These are phyloP conservation scores for Acanthamoeba triangularis DNA, from an alignment of 208 protist genomes.

Conservation along the genomic window DNA sequence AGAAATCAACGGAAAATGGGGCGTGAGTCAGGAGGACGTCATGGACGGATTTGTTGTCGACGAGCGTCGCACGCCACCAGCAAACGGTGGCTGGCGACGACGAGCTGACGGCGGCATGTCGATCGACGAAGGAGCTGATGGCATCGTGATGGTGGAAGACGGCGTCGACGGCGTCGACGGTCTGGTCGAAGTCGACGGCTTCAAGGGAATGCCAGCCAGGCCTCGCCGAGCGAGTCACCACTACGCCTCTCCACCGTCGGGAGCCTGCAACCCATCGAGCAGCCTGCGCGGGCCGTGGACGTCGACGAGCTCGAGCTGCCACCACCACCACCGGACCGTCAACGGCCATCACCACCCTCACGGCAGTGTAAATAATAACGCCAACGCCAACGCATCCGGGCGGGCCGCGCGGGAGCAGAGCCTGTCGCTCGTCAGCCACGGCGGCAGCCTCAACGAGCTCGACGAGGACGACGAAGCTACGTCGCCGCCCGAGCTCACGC, in stretches of 20 bases:
- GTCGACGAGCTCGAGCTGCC: too few species aligned
- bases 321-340: not conserved
- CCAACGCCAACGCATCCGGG: not conserved
- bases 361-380: not conserved
- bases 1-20: not conserved
- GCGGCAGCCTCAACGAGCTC: conserved; percentile 9
- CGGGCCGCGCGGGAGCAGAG: not conserved
- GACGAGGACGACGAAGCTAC: conserved; percentile 2
- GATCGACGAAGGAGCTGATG: not conserved
- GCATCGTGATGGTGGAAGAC: not conserved
- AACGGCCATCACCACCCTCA: not conserved
- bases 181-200: not conserved
- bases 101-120: not conserved
- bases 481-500: not conserved
- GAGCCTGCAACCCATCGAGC: too few species aligned
- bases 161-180: not conserved
- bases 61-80: not conserved
- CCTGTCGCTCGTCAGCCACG: not conserved
- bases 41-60: not conserved
- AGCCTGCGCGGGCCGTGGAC: too few species aligned
- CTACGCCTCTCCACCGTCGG: not conserved
- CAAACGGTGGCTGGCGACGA: not conserved
- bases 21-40: not conserved
- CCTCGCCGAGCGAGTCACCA: not conserved
- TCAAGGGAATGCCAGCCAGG: not conserved